phyloP scores from a whole-genome alignment of 345 rosid species.

The Salix udensis region DNA sequence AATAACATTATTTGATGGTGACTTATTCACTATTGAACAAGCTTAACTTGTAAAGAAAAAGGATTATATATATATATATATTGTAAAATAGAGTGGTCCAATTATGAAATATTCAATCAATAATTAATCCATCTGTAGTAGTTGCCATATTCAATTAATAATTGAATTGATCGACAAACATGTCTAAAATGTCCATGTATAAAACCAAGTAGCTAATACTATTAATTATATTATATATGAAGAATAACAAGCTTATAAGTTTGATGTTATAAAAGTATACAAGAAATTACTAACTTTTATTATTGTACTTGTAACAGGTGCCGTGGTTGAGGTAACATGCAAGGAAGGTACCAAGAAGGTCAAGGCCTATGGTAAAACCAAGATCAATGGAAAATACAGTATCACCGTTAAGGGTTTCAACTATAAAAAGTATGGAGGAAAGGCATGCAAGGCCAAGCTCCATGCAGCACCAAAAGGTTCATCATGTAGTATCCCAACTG shows the following conservation, averaged over 20 bases:
- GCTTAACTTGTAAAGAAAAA: too few relatives aligned
- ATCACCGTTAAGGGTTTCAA: constrained; percentile 20
- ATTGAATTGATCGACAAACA: too few relatives aligned
- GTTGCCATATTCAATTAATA: too few relatives aligned
- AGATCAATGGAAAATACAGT: constrained; percentile 28
- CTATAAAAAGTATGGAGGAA: constrained; percentile 21
- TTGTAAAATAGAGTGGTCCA: too few relatives aligned
- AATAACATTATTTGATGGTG: background rate
- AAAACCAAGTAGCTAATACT: too few relatives aligned
- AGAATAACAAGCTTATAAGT: background rate
- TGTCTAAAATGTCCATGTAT: too few relatives aligned
- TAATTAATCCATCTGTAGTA: too few relatives aligned
- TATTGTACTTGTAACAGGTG: constrained; percentile 10
- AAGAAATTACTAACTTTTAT: background rate
- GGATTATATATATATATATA: too few relatives aligned
- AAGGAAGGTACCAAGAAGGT: constrained; percentile 14
- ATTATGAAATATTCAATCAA: too few relatives aligned
- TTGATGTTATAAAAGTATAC: background rate
- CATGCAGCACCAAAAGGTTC: constrained; percentile 23
- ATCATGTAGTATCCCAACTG: constrained; percentile 25
- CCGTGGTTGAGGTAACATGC: constrained; percentile 31
- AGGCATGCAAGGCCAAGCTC: constrained; percentile 36
- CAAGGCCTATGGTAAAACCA: constrained; percentile 33
- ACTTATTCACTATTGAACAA: background rate
- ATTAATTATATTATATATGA: too few relatives aligned